These are phyloP conservation scores for Spathaspora passalidarum DNA, from an alignment of 805 yeast genomes.

Conservation along the genomic window DNA sequence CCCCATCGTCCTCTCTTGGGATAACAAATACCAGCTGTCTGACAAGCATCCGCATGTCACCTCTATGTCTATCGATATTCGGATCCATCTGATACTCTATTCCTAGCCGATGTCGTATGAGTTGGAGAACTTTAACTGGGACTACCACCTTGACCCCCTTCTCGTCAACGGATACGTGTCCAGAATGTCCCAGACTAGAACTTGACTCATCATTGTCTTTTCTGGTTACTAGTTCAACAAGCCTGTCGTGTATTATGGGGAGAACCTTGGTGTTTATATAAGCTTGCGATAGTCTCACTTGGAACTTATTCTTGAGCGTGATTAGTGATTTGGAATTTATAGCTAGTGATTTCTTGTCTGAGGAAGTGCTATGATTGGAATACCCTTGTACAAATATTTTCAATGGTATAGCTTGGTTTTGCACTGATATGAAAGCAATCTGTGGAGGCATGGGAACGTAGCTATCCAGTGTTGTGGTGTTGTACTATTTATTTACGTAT, in stretches of 20 bases:
- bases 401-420: constrained; percentile 8
- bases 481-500: background rate
- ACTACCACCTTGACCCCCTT: constrained; percentile 3
- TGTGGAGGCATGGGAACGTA: constrained; percentile 12
- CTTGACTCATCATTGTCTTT: background rate
- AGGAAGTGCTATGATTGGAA: background rate
- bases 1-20: background rate
- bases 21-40: background rate
- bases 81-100: background rate
- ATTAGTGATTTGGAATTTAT: constrained; percentile 12
- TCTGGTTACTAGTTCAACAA: background rate
- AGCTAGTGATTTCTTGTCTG: constrained; percentile 3
- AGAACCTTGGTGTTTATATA: constrained; percentile 3
- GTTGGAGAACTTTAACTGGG: background rate
- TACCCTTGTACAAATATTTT: constrained; percentile 8
- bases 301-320: constrained; percentile 10
- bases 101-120: background rate
- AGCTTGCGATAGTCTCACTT: constrained; percentile 9
- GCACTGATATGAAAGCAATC: constrained; percentile 9
- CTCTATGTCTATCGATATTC: background rate
- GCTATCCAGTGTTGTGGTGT: background rate
- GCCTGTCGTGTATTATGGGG: background rate
- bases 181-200: background rate
- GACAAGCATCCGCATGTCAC: background rate
- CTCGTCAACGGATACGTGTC: background rate